Conservation (phyloP, 371 early-diverging fungal species). For the Lichtheimia ramosa region DNA sequence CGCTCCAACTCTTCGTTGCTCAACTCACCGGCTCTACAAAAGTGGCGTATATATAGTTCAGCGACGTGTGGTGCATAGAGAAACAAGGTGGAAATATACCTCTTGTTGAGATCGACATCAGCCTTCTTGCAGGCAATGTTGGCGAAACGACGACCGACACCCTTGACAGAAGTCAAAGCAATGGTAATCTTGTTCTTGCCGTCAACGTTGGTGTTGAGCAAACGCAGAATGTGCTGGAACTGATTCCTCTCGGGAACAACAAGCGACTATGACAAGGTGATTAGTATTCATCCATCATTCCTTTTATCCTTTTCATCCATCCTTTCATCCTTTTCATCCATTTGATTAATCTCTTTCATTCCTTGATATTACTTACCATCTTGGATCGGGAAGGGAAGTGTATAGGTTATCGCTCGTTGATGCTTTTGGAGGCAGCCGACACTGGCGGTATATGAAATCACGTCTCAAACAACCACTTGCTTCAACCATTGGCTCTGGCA, state of each 20-base stretch:
- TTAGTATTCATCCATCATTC: not conserved
- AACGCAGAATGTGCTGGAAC: constrained; percentile 99
- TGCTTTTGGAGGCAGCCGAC: too few species aligned
- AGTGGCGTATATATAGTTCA: not conserved
- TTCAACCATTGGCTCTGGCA: too few species aligned
- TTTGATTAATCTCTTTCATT: not conserved
- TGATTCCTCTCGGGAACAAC: constrained; percentile 85
- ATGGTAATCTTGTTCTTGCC: constrained; percentile 95
- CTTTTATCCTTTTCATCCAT: constrained; percentile 11
- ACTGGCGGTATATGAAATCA: too few species aligned
- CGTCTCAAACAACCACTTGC: too few species aligned
- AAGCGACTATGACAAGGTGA: constrained; percentile 64
- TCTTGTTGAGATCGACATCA: constrained; percentile 93
- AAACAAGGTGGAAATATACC: constrained; percentile 54
- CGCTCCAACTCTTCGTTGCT: constrained; percentile 90
- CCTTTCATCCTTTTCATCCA: not conserved
- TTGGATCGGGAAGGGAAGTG: not conserved
- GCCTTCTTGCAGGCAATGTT: constrained; percentile 98
- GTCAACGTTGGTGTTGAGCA: constrained; percentile 99
- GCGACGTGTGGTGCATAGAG: not conserved
- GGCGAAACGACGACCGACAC: constrained; percentile 98
- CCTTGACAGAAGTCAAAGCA: constrained; percentile 98
- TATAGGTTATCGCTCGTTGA: too few species aligned
- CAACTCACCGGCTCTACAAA: constrained; percentile 94
- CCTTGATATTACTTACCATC: constrained; percentile 1